Evolutionary conservation across 805 yeast genomes (phyloP).

Genomic region (Teunomyces stri): DNA sequence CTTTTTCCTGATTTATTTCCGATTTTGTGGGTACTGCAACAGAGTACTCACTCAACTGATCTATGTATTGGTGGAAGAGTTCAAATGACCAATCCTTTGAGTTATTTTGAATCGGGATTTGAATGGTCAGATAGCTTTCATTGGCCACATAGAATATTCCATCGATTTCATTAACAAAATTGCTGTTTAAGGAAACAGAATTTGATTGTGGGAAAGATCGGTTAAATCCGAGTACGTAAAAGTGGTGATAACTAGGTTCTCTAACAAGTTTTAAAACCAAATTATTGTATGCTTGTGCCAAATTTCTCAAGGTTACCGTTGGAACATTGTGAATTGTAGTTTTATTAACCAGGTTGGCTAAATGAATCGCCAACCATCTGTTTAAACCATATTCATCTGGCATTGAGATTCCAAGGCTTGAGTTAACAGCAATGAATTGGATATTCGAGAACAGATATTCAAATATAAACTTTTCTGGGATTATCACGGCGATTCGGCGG

Average conservation of each 20-base stretch:
- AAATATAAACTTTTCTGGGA: constrained; percentile 15
- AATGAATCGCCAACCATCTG: constrained; percentile 12
- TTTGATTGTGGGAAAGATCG: not conserved
- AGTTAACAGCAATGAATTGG: constrained; percentile 12
- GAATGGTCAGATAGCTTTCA: not conserved
- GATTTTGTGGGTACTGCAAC: not conserved
- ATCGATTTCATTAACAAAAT: not conserved
- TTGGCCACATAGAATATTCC: not conserved
- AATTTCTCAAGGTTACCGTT: constrained; percentile 7
- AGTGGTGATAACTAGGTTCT: constrained; percentile 6
- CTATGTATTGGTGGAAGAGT: not conserved
- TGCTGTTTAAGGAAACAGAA: not conserved
- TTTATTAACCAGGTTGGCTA: constrained; percentile 4
- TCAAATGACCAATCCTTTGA: not conserved
- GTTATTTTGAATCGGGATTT: not conserved
- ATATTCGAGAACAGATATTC: constrained; percentile 13
- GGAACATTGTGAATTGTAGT: constrained; percentile 6
- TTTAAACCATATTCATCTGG: constrained; percentile 18
- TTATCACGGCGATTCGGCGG: constrained; percentile 15
- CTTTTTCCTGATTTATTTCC: not conserved
- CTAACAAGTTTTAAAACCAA: constrained; percentile 7
- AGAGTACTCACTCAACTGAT: not conserved
- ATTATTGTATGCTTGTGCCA: constrained; percentile 9
- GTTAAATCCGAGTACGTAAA: constrained; percentile 1
- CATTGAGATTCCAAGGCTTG: constrained; percentile 12